These are phyloP conservation scores for Astrothelium subdiscretum DNA, from an alignment of 495 filamentous ascomycete genomes.

Conservation along the genomic window DNA sequence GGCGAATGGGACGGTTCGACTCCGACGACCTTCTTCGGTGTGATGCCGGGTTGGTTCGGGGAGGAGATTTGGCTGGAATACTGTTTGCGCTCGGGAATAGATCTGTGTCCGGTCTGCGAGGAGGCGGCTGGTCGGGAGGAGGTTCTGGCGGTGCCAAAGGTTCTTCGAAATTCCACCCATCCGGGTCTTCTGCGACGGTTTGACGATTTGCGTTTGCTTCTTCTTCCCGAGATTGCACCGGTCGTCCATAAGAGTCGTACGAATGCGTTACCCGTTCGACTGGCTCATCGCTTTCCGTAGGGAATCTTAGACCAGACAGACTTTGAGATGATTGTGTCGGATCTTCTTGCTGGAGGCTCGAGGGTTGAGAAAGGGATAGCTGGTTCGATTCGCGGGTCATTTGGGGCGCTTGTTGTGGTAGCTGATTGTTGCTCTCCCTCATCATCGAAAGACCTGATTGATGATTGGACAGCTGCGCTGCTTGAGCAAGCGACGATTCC, in stretches of 20 bases:
- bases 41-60: conserved; percentile 48
- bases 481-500: conserved; percentile 16
- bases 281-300: conserved; percentile 36
- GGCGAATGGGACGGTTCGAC: conserved; percentile 38
- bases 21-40: conserved; percentile 73
- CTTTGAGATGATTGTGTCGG: background rate
- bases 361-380: background rate
- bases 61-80: conserved; percentile 63
- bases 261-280: conserved; percentile 44
- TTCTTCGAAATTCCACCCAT: conserved; percentile 92
- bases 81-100: conserved; percentile 75
- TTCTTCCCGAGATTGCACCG: conserved; percentile 33
- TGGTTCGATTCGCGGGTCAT: conserved; percentile 18
- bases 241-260: conserved; percentile 44
- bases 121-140: conserved; percentile 36
- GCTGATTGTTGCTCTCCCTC: background rate
- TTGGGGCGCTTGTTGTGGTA: conserved; percentile 15
- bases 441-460: conserved; percentile 22
- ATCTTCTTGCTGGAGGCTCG: background rate
- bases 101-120: conserved; percentile 67
- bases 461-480: conserved; percentile 43
- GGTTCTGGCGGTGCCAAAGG: conserved; percentile 35
- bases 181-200: conserved; percentile 39
- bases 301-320: background rate
- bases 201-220: conserved; percentile 17